Conservation (phyloP, 2,329 filamentous ascomycete species). For the Hysterium pulicare region DNA sequence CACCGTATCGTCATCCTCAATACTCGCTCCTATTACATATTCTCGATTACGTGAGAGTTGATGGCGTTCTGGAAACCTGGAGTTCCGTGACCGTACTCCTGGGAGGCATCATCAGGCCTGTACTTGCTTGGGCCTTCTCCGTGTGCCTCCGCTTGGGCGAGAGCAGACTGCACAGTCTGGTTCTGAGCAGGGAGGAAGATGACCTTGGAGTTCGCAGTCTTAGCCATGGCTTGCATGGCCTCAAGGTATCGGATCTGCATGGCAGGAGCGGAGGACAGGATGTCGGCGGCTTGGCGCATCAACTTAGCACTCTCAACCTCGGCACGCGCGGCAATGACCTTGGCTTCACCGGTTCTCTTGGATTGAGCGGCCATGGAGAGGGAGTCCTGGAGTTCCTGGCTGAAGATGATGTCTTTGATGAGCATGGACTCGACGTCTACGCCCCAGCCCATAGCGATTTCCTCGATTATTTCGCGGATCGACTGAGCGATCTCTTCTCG, state of each 20-base stretch:
- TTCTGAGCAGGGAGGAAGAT: slow-evolving; percentile 66
- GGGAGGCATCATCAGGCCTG: slow-evolving; percentile 16
- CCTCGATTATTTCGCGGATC: slow-evolving; percentile 96
- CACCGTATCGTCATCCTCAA: no score
- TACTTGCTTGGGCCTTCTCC: slow-evolving; percentile 57
- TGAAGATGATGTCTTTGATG: slow-evolving; percentile 99
- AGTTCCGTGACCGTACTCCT: slow-evolving; percentile 39
- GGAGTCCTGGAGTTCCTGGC: slow-evolving; percentile 88
- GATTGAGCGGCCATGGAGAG: slow-evolving; percentile 97
- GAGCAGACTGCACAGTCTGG: slow-evolving; percentile 53
- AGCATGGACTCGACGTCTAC: slow-evolving; percentile 97
- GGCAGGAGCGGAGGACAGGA: slow-evolving; percentile 83
- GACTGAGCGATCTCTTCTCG: slow-evolving; percentile 94
- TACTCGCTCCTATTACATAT: no score
- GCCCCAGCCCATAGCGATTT: slow-evolving; percentile 90
- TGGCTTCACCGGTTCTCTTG: slow-evolving; percentile 97
- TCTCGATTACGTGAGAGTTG: slow-evolving; percentile 78
- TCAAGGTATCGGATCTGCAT: slow-evolving; percentile 82
- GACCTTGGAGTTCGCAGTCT: slow-evolving; percentile 82
- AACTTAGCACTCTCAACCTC: slow-evolving; percentile 95
- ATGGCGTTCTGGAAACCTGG: slow-evolving; percentile 73
- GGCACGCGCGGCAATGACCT: slow-evolving; percentile 94
- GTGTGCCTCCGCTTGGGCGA: slow-evolving; percentile 48
- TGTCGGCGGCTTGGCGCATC: slow-evolving; percentile 82
- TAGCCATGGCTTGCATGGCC: slow-evolving; percentile 98